Evolutionary conservation across 768 basidiomycete species (phyloP).

Genomic region (Mycena polygramma): DNA sequence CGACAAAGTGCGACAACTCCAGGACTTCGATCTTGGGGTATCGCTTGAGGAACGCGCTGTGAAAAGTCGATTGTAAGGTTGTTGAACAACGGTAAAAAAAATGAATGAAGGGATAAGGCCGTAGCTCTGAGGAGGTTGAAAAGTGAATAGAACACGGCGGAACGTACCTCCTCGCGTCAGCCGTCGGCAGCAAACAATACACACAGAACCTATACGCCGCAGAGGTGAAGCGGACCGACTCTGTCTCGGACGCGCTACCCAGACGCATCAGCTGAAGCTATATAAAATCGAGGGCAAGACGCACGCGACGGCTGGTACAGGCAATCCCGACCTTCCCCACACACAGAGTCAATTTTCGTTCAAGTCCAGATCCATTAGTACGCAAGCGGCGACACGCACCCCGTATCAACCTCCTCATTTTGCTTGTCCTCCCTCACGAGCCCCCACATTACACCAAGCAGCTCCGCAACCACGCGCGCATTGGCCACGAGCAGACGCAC

Average conservation of each 20-base stretch:
- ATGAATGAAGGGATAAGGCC: too few species aligned
- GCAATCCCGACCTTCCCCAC: too few species aligned
- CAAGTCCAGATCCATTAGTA: too few species aligned
- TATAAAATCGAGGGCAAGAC: not conserved
- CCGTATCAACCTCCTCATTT: not conserved
- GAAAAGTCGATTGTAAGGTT: not conserved
- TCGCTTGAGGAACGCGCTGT: conserved; percentile 23
- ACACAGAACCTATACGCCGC: conserved; percentile 33
- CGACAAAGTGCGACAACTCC: conserved; percentile 28
- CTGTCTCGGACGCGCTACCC: conserved; percentile 16
- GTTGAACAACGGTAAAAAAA: too few species aligned
- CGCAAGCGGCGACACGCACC: not conserved
- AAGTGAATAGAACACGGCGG: not conserved
- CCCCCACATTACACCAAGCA: conserved; percentile 21
- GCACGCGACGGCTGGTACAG: conserved; percentile 8
- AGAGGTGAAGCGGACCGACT: conserved; percentile 22
- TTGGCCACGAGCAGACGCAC: conserved; percentile 16
- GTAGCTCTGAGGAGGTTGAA: not conserved
- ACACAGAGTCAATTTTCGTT: too few species aligned
- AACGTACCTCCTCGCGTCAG: conserved; percentile 19
- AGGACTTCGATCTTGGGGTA: conserved; percentile 27
- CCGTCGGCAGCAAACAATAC: conserved; percentile 10
- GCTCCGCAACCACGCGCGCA: conserved; percentile 16
- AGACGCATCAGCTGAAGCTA: conserved; percentile 1
- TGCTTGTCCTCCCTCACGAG: conserved; percentile 2